phyloP scores from a whole-genome alignment of 2,329 filamentous ascomycete species.

The Trichoderma oligosporum region DNA sequence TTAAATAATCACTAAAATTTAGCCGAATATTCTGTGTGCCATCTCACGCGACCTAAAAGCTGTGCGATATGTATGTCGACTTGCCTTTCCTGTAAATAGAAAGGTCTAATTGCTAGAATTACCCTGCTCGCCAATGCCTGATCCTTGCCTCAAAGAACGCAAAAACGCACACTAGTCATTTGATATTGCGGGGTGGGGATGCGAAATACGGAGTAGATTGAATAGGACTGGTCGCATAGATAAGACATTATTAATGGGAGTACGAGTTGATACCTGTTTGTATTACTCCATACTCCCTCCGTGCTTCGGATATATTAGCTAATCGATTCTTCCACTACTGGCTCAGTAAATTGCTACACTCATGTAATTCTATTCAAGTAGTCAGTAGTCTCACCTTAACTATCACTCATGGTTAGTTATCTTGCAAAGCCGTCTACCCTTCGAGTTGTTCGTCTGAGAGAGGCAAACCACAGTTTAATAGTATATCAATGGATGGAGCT shows the following conservation, averaged over 20 bases:
- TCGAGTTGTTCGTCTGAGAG: too few species aligned
- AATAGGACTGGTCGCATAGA: background rate
- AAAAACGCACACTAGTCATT: background rate
- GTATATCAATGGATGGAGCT: too few species aligned
- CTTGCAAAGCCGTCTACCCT: too few species aligned
- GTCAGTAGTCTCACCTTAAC: too few species aligned
- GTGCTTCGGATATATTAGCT: too few species aligned
- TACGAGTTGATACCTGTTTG: too few species aligned
- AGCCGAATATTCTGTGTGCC: background rate
- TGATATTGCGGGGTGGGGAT: constrained; percentile 7
- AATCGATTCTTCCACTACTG: too few species aligned
- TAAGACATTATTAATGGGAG: background rate
- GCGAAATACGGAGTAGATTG: background rate
- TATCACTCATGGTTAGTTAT: too few species aligned
- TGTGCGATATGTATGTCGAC: background rate
- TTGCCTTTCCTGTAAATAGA: constrained; percentile 3
- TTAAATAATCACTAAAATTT: background rate
- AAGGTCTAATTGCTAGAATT: background rate
- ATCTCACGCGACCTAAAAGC: constrained; percentile 8
- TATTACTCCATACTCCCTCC: too few species aligned
- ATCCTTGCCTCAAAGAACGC: background rate
- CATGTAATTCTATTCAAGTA: too few species aligned
- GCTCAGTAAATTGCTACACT: too few species aligned
- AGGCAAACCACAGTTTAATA: too few species aligned
- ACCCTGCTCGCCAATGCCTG: background rate